A percentile compares a stretch with the other conserved stretches of the same genome.
phyloP scores from a whole-genome alignment of 805 yeast species.

The Cephaloascus fragrans region DNA sequence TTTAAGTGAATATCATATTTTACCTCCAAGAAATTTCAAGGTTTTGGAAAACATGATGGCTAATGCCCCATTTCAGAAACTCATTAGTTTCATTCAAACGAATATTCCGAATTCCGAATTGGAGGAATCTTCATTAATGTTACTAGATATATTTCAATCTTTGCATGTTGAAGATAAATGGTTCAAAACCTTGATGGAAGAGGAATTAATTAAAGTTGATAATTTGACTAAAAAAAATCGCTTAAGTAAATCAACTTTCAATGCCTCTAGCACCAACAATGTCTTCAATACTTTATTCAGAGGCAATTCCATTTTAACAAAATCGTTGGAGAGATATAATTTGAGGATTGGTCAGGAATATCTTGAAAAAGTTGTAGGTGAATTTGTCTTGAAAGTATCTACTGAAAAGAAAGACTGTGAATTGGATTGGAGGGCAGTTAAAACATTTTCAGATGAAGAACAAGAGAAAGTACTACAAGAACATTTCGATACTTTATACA shows the following conservation, averaged over 20 bases:
- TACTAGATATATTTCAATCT: conserved; percentile 69
- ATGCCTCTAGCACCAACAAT: conserved; percentile 21
- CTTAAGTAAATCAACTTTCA: conserved; percentile 19
- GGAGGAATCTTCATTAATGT: conserved; percentile 46
- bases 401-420: conserved; percentile 55
- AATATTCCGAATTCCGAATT: conserved; percentile 30
- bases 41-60: conserved; percentile 53
- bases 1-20: conserved; percentile 42
- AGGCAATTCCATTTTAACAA: conserved; percentile 77
- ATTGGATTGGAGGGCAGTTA: conserved; percentile 63
- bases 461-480: conserved; percentile 28
- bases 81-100: conserved; percentile 37
- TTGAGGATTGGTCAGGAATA: conserved; percentile 73
- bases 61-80: conserved; percentile 39
- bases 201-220: conserved; percentile 48
- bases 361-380: conserved; percentile 61
- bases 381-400: conserved; percentile 47
- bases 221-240: conserved; percentile 32
- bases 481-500: conserved; percentile 39
- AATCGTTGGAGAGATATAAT: conserved; percentile 70
- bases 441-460: conserved; percentile 22
- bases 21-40: conserved; percentile 52
- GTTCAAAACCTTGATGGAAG: conserved; percentile 60
- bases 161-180: conserved; percentile 60
- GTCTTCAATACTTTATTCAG: conserved; percentile 62